A percentile compares a stretch with the other conserved stretches of the same genome.
Conservation (phyloP, 768 basidiomycete species). For the Suillus occidentalis region DNA sequence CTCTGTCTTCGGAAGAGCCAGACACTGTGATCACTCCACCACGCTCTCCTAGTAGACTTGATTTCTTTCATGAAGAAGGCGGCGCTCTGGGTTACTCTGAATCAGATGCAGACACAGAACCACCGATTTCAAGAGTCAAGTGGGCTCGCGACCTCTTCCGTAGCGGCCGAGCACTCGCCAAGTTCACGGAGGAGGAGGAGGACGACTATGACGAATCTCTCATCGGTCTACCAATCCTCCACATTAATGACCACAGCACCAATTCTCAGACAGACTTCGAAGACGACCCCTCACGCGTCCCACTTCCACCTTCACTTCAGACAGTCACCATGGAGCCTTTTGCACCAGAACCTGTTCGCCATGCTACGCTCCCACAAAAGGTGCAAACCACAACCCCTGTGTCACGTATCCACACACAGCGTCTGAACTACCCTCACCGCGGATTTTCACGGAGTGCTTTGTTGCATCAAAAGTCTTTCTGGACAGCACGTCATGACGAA, state of each 20-base stretch:
- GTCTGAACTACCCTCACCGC: constrained; percentile 52
- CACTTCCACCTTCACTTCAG: constrained; percentile 15
- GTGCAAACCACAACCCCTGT: constrained; percentile 7
- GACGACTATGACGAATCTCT: constrained; percentile 1
- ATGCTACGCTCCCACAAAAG: constrained; percentile 9
- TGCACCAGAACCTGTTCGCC: constrained; percentile 26
- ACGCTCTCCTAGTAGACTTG: constrained; percentile 50
- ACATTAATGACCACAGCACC: constrained; percentile 1
- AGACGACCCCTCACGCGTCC: constrained; percentile 15
- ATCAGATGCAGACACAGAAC: constrained; percentile 3
- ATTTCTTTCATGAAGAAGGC: constrained; percentile 31
- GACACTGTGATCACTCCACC: constrained; percentile 29
- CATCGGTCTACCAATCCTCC: constrained; percentile 3
- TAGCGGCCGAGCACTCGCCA: constrained; percentile 3
- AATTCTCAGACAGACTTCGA: constrained; percentile 16
- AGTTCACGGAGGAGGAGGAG: constrained; percentile 14
- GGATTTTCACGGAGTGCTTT: constrained; percentile 65
- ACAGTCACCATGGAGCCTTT: constrained; percentile 14
- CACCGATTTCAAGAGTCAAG: constrained; percentile 8
- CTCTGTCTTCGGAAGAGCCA: constrained; percentile 12
- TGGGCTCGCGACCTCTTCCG: constrained; percentile 13
- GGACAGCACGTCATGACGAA: constrained; percentile 55
- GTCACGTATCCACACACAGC: constrained; percentile 24
- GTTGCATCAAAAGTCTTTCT: constrained; percentile 60
- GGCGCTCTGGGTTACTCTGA: constrained; percentile 5